These are phyloP conservation scores for Teratosphaeria pseudoeucalypti DNA, from an alignment of 2,329 filamentous ascomycete species.

Conservation along the genomic window DNA sequence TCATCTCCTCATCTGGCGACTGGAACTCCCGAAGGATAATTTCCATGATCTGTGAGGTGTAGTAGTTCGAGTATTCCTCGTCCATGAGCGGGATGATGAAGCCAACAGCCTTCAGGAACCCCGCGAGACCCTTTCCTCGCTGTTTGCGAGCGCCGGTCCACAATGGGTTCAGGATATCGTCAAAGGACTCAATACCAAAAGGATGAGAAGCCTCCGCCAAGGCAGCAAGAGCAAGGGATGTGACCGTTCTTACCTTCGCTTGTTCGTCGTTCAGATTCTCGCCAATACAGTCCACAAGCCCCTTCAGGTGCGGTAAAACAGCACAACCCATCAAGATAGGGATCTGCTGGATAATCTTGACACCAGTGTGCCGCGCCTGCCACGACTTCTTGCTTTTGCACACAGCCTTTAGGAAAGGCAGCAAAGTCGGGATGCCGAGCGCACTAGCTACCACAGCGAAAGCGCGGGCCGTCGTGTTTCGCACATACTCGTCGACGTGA, in stretches of 20 bases:
- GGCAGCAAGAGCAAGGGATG: conserved; percentile 86
- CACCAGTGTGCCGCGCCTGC: conserved; percentile 94
- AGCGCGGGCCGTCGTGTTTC: conserved; percentile 92
- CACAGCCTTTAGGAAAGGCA: conserved; percentile 90
- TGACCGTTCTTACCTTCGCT: conserved; percentile 94
- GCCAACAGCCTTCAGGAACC: conserved; percentile 92
- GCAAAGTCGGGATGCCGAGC: conserved; percentile 84
- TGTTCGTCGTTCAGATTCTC: conserved; percentile 96
- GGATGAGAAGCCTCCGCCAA: conserved; percentile 93
- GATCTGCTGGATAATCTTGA: conserved; percentile 98
- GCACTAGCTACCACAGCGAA: conserved; percentile 96
- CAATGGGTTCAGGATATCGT: conserved; percentile 90
- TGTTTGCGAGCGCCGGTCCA: conserved; percentile 97
- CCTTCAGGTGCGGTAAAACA: conserved; percentile 88
- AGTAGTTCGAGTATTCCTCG: conserved; percentile 98
- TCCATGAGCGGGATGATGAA: conserved; percentile 99
- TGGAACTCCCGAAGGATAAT: conserved; percentile 92
- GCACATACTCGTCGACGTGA: conserved; percentile 94
- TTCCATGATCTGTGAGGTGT: conserved; percentile 97
- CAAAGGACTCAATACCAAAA: conserved; percentile 98
- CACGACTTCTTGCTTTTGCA: conserved; percentile 98
- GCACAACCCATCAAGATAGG: conserved; percentile 98
- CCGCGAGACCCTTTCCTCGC: conserved; percentile 87
- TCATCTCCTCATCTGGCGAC: conserved; percentile 98
- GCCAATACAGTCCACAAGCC: conserved; percentile 89